Percentiles rank a stretch among this genome's conserved stretches.
phyloP scores from a whole-genome alignment of 768 basidiomycete species.

The Boletus rex-veris region DNA sequence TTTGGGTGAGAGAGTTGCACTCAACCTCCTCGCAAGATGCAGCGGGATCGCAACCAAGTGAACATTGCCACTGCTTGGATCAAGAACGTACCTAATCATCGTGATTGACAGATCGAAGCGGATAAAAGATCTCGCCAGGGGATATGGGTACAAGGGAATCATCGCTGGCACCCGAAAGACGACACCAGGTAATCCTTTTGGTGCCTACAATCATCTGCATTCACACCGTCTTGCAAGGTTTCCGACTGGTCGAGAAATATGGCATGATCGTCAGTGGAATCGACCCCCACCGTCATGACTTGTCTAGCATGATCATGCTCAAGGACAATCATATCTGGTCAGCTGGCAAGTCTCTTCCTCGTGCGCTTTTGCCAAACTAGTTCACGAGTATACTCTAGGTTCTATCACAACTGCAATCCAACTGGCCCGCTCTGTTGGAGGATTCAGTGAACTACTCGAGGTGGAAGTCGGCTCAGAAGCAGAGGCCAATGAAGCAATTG shows the following conservation, averaged over 20 bases:
- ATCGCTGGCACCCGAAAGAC: slow-evolving; percentile 97
- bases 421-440: slow-evolving; percentile 83
- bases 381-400: slow-evolving; percentile 41
- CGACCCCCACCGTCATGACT: slow-evolving; percentile 91
- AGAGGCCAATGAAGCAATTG: slow-evolving; percentile 96
- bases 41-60: slow-evolving; percentile 96
- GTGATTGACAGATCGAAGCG: slow-evolving; percentile 62
- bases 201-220: background rate
- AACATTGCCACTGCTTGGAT: slow-evolving; percentile 21
- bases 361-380: background rate
- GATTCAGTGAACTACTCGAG: slow-evolving; percentile 88
- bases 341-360: slow-evolving; percentile 51
- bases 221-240: slow-evolving; percentile 50
- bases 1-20: slow-evolving; percentile 86
- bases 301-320: slow-evolving; percentile 99
- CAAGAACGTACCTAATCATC: background rate
- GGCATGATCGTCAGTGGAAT: slow-evolving; percentile 98
- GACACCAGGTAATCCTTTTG: slow-evolving; percentile 62
- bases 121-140: slow-evolving; percentile 73
- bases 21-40: slow-evolving; percentile 92
- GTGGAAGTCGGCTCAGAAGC: slow-evolving; percentile 88
- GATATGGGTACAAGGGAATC: slow-evolving; percentile 78
- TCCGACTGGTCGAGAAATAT: slow-evolving; percentile 96
- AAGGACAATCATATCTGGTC: slow-evolving; percentile 99
- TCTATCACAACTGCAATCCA: slow-evolving; percentile 88